These are phyloP conservation scores for Pneumocystis oryctolagi DNA, from an alignment of 1,139 yeast species.

Conservation along the genomic window DNA sequence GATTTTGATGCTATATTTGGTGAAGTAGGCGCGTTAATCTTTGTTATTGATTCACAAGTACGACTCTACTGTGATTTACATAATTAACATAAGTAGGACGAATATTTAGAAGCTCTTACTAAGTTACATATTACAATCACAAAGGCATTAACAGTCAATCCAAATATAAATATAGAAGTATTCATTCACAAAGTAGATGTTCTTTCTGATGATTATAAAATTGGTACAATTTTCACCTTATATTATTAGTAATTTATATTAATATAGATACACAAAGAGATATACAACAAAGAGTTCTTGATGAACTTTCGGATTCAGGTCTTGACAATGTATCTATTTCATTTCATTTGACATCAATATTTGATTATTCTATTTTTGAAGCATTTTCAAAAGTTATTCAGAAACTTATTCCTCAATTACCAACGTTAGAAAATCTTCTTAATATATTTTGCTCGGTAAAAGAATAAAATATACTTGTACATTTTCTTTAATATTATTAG, in stretches of 20 bases:
- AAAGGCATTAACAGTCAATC: conserved; percentile 74
- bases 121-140: conserved; percentile 79
- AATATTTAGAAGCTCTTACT: conserved; percentile 78
- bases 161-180: conserved; percentile 76
- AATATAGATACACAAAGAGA: conserved; percentile 87
- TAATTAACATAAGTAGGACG: conserved; percentile 45
- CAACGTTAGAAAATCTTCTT: conserved; percentile 73
- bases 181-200: conserved; percentile 93
- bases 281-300: conserved; percentile 90
- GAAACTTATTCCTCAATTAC: conserved; percentile 74
- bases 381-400: conserved; percentile 90
- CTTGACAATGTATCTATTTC: conserved; percentile 82
- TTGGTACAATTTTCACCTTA: not conserved
- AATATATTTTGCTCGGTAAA: conserved; percentile 49
- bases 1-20: conserved; percentile 67
- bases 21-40: conserved; percentile 82
- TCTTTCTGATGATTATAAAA: conserved; percentile 66
- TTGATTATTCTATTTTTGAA: conserved; percentile 90
- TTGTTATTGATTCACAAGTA: conserved; percentile 60
- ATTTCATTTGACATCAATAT: conserved; percentile 81
- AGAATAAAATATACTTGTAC: not conserved
- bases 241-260: not conserved
- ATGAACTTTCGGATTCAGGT: conserved; percentile 77
- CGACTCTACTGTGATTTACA: not conserved
- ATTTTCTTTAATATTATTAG: conserved; percentile 24